These are phyloP conservation scores for Furcasterigmium furcatum DNA, from an alignment of 2,329 filamentous ascomycete genomes.

Conservation along the genomic window DNA sequence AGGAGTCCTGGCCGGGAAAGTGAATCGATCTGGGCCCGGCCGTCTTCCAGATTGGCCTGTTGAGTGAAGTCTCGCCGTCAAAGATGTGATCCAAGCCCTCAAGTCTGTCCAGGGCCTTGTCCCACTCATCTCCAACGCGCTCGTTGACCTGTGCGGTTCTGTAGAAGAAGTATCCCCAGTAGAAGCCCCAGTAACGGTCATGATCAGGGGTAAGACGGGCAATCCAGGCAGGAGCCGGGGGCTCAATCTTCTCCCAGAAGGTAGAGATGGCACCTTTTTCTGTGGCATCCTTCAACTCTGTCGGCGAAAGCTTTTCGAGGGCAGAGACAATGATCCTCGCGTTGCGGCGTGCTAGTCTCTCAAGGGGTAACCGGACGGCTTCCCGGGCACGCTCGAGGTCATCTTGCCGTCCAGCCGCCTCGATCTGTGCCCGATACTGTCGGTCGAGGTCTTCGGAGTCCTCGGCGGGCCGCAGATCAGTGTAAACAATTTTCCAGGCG, in stretches of 20 bases:
- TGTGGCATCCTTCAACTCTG: neutral
- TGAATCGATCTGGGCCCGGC: constrained; percentile 2
- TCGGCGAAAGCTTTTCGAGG: neutral
- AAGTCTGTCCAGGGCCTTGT: neutral
- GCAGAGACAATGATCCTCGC: neutral
- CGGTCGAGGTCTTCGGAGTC: neutral
- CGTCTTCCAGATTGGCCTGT: neutral
- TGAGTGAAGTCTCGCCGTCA: neutral
- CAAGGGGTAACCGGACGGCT: neutral
- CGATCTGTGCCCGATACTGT: neutral
- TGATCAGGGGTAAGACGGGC: neutral
- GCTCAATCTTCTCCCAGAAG: neutral
- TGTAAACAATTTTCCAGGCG: neutral
- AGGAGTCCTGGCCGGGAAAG: neutral
- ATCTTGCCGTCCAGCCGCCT: neutral
- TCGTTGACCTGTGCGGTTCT: constrained; percentile 5
- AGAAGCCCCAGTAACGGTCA: too few species aligned
- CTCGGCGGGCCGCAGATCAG: neutral
- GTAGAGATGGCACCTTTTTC: neutral
- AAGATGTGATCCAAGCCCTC: neutral
- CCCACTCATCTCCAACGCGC: constrained; percentile 7
- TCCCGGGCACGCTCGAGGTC: neutral
- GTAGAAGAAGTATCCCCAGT: constrained; percentile 15
- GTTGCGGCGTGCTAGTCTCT: neutral
- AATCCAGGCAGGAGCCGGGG: neutral